Percentiles rank a stretch among this genome's conserved stretches.
Conservation (phyloP, 148 eudicot genomes). For the Vaccinium macrocarpon region DNA sequence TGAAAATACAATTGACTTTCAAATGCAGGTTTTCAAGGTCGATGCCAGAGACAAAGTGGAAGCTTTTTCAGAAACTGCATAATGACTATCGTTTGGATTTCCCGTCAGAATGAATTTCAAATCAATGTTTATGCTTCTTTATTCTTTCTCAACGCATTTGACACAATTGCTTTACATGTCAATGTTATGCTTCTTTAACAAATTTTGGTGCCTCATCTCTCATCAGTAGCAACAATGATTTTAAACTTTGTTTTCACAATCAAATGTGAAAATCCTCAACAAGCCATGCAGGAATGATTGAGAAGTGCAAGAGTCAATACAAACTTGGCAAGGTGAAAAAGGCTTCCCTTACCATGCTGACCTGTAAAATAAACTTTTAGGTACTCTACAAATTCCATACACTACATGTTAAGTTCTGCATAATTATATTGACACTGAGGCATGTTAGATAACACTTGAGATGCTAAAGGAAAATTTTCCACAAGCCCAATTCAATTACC, state of each 20-base stretch:
- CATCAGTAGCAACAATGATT: background rate
- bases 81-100: background rate
- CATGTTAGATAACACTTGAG: background rate
- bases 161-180: background rate
- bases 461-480: background rate
- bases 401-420: background rate
- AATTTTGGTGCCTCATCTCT: background rate
- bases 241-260: background rate
- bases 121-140: conserved; percentile 4
- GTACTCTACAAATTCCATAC: conserved; percentile 3
- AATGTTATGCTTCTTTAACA: background rate
- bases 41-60: background rate
- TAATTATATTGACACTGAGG: background rate
- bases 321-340: background rate
- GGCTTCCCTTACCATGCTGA: background rate
- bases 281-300: background rate
- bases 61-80: conserved; percentile 4
- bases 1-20: background rate
- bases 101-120: background rate
- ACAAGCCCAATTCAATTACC: conserved; percentile 30
- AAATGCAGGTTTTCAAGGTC: background rate
- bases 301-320: background rate
- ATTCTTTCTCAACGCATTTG: background rate
- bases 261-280: background rate
- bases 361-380: background rate